Evolutionary conservation across 1,284 basidiomycete genomes (phyloP).

Genomic region (Tilletia setariae): DNA sequence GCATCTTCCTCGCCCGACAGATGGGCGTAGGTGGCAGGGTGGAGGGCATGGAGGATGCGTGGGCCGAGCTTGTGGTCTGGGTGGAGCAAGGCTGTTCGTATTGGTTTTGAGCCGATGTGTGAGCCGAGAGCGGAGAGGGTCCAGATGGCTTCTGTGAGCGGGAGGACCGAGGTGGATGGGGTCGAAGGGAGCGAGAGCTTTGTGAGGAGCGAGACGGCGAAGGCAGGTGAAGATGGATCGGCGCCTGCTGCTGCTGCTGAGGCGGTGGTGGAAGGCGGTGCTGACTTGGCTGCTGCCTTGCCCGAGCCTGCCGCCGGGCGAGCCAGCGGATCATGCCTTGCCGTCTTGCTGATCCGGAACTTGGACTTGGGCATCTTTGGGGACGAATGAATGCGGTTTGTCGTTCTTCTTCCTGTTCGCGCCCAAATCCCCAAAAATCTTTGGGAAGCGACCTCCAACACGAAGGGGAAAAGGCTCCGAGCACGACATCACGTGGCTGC

Average conservation of each 20-base stretch:
- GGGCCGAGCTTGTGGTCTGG: conserved; percentile 37
- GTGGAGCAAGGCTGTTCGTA: conserved; percentile 27
- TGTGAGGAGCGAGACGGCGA: conserved; percentile 10
- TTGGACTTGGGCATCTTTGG: conserved; percentile 12
- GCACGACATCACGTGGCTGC: too few relatives aligned
- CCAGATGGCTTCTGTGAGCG: conserved; percentile 42
- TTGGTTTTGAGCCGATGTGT: conserved; percentile 33
- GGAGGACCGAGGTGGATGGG: background rate
- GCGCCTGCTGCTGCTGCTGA: background rate
- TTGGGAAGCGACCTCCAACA: too few relatives aligned
- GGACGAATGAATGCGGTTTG: too few relatives aligned
- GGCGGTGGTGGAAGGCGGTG: background rate
- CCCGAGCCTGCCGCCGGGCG: background rate
- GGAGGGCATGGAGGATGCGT: conserved; percentile 40
- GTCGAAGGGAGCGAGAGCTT: conserved; percentile 12
- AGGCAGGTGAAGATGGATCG: background rate
- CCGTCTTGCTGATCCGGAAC: conserved; percentile 4
- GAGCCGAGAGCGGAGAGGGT: conserved; percentile 45
- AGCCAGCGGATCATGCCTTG: background rate
- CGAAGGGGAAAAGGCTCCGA: too few relatives aligned
- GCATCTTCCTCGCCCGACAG: background rate
- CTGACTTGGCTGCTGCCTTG: background rate
- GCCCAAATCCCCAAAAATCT: too few relatives aligned
- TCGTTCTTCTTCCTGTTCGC: too few relatives aligned
- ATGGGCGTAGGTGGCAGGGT: conserved; percentile 22